Percentiles rank a stretch among this genome's conserved stretches.
These are phyloP conservation scores for Ogataea polymorpha DNA, from an alignment of 805 yeast species.

Conservation along the genomic window DNA sequence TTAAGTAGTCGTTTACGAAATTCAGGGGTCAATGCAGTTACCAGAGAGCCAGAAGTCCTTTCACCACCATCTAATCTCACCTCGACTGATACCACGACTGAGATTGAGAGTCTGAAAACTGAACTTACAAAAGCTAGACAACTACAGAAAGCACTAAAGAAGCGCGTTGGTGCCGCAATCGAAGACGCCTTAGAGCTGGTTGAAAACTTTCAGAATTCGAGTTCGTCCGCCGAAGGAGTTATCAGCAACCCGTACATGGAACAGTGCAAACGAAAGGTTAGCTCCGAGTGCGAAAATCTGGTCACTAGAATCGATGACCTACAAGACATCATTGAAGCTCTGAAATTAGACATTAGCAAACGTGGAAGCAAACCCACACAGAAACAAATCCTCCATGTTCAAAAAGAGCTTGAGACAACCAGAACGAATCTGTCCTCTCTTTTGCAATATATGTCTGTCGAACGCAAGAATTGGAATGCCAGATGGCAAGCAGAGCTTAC, in stretches of 20 bases:
- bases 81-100: conserved; percentile 20
- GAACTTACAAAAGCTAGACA: conserved; percentile 62
- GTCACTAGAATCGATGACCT: conserved; percentile 83
- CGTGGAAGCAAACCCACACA: conserved; percentile 81
- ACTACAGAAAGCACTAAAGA: conserved; percentile 44
- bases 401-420: conserved; percentile 62
- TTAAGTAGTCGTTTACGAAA: conserved; percentile 25
- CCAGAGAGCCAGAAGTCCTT: neutral
- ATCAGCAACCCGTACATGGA: conserved; percentile 57
- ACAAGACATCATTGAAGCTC: conserved; percentile 86
- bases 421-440: conserved; percentile 48
- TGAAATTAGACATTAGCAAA: conserved; percentile 86
- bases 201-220: conserved; percentile 44
- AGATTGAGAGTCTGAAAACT: conserved; percentile 45
- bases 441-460: conserved; percentile 60
- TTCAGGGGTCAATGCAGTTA: conserved; percentile 1
- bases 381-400: conserved; percentile 64
- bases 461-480: conserved; percentile 81
- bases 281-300: conserved; percentile 71
- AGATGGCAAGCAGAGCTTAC: conserved; percentile 92
- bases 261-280: conserved; percentile 65
- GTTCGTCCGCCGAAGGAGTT: conserved; percentile 26
- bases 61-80: no score
- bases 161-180: conserved; percentile 41
- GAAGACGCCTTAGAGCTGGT: conserved; percentile 43